Conservation (phyloP, 73 alveolate species). For the Stentor coeruleus region DNA sequence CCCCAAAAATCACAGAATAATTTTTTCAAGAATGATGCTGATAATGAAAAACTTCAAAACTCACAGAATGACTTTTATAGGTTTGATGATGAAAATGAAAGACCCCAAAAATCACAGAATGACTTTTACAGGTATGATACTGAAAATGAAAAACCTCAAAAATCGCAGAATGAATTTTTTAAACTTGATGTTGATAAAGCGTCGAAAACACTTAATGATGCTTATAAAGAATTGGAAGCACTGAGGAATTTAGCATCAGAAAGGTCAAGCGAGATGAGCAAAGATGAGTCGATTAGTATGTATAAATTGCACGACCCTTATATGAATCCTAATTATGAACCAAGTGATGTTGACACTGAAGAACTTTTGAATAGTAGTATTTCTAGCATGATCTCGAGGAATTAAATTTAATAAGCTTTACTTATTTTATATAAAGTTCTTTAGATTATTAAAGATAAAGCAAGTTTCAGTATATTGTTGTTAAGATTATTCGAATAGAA, state of each 20-base stretch:
- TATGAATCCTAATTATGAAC: background rate
- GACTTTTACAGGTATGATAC: too few relatives aligned
- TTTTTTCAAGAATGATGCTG: too few relatives aligned
- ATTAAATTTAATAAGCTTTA: background rate
- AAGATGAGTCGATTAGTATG: background rate
- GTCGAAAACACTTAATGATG: background rate
- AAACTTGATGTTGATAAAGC: background rate
- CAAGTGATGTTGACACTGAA: constrained; percentile 2
- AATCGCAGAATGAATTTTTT: background rate
- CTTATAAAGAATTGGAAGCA: background rate
- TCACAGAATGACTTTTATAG: background rate
- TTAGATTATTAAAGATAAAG: too few relatives aligned
- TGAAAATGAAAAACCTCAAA: background rate
- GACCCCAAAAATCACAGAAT: background rate
- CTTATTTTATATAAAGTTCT: too few relatives aligned
- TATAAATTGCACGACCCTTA: background rate
- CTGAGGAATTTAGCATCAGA: background rate
- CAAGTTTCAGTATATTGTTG: background rate
- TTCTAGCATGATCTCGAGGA: constrained; percentile 3
- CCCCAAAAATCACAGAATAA: background rate
- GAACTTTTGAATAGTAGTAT: background rate
- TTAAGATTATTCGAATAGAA: too few relatives aligned
- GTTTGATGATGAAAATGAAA: background rate
- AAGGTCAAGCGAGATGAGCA: background rate
- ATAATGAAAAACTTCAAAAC: background rate